Percentiles rank a stretch among this genome's conserved stretches.
phyloP scores from a whole-genome alignment of 352 stramenopile genomes.

The Globisporangium sylvaticum region DNA sequence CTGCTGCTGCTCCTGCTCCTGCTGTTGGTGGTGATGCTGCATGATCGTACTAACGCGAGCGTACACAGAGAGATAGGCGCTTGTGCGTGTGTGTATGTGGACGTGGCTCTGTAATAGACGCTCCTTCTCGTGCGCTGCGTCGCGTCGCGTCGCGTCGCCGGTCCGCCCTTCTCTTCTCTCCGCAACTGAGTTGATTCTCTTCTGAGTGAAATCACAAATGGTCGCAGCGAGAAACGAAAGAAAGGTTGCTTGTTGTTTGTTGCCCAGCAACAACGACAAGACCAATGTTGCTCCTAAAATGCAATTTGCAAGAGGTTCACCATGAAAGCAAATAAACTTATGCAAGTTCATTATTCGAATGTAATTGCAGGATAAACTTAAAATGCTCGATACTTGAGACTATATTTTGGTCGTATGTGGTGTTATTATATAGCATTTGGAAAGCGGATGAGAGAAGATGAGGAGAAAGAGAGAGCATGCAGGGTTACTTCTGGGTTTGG shows the following conservation, averaged over 20 bases:
- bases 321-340: too few species aligned
- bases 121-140: not conserved
- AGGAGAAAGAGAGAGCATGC: not conserved
- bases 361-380: too few species aligned
- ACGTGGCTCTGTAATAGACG: not conserved
- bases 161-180: not conserved
- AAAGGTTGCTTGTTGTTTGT: not conserved
- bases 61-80: not conserved
- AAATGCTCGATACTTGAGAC: not conserved
- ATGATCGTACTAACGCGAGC: not conserved
- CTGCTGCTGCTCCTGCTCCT: not conserved
- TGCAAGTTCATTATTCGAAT: not conserved
- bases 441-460: not conserved
- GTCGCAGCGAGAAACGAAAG: not conserved
- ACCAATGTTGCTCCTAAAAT: not conserved
- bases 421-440: not conserved
- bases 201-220: not conserved
- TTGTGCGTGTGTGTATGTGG: not conserved
- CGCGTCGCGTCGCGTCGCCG: not conserved
- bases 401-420: not conserved
- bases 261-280: not conserved
- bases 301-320: not conserved
- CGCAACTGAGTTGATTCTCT: not conserved
- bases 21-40: too few species aligned
- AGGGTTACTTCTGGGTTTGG: not conserved